phyloP scores from a whole-genome alignment of 176 grass and related monocot genomes.

The Elaeis guineensis region DNA sequence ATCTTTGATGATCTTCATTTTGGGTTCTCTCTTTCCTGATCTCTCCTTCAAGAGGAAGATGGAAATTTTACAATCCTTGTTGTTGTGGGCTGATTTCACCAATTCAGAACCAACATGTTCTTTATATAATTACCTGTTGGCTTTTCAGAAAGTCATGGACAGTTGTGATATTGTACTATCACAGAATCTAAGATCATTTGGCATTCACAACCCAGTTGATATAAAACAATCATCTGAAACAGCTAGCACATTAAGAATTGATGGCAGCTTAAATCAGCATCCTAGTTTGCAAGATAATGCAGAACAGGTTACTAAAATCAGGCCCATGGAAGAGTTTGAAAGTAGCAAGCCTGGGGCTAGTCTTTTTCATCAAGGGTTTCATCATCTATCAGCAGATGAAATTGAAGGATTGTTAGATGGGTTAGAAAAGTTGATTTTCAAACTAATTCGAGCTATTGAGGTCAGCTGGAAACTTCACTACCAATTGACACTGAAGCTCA shows the following conservation, averaged over 20 bases:
- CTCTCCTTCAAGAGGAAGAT: conserved; percentile 76
- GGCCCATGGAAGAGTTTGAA: conserved; percentile 8
- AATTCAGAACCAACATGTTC: conserved; percentile 39
- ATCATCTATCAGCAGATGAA: conserved; percentile 22
- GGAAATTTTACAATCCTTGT: conserved; percentile 52
- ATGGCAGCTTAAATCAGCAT: conserved; percentile 21
- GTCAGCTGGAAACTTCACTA: conserved; percentile 49
- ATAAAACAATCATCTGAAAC: conserved; percentile 22
- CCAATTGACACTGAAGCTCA: conserved; percentile 38
- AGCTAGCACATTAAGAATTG: conserved; percentile 11
- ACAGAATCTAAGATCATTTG: conserved; percentile 45
- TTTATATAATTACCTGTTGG: conserved; percentile 51
- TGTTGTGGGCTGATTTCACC: conserved; percentile 51
- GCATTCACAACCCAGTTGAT: conserved; percentile 25
- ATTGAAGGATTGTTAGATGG: conserved; percentile 40
- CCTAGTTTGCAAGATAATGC: conserved; percentile 20
- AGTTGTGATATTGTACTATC: conserved; percentile 45
- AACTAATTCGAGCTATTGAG: conserved; percentile 43
- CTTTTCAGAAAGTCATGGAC: conserved; percentile 50
- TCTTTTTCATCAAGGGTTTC: conserved; percentile 9
- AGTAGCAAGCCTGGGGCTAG: conserved; percentile 2
- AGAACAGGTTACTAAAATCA: conserved; percentile 12
- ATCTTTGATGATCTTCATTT: conserved; percentile 70
- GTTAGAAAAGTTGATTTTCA: conserved; percentile 43
- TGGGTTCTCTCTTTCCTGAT: conserved; percentile 71